A percentile compares a stretch with the other conserved stretches of the same genome.
Evolutionary conservation across 1,139 yeast genomes (phyloP).

Genomic region (Geotrichum reessii): DNA sequence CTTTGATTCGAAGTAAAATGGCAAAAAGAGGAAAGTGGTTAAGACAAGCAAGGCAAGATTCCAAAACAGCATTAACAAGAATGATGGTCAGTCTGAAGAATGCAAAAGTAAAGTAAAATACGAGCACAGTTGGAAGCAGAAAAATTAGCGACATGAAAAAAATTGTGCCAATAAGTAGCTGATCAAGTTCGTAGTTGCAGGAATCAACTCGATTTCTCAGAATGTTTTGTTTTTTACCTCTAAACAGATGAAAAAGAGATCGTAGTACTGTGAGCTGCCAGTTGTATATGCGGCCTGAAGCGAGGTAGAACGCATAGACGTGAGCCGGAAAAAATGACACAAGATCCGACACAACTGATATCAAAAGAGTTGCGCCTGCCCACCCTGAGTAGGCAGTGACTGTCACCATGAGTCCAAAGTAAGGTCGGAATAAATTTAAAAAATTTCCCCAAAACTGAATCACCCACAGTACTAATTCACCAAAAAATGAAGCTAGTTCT

Average conservation of each 20-base stretch:
- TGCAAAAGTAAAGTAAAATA: constrained; percentile 76
- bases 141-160: constrained; percentile 74
- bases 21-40: constrained; percentile 88
- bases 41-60: constrained; percentile 56
- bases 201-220: constrained; percentile 82
- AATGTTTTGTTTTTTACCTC: constrained; percentile 84
- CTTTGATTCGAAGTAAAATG: constrained; percentile 68
- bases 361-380: constrained; percentile 59
- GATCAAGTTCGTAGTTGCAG: constrained; percentile 78
- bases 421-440: constrained; percentile 30
- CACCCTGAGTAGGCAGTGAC: constrained; percentile 43
- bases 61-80: constrained; percentile 48
- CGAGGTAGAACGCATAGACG: constrained; percentile 66
- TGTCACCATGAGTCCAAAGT: constrained; percentile 33
- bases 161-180: constrained; percentile 79
- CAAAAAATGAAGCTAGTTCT: constrained; percentile 79
- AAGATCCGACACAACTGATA: constrained; percentile 63
- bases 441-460: constrained; percentile 56
- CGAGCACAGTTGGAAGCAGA: constrained; percentile 78
- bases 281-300: constrained; percentile 71
- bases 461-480: constrained; percentile 83
- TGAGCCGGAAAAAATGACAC: constrained; percentile 63
- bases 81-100: constrained; percentile 51
- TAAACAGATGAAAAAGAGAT: constrained; percentile 76
- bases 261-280: constrained; percentile 65